Conservation (phyloP, 2,329 filamentous ascomycete genomes). For the Talaromyces sp. region DNA sequence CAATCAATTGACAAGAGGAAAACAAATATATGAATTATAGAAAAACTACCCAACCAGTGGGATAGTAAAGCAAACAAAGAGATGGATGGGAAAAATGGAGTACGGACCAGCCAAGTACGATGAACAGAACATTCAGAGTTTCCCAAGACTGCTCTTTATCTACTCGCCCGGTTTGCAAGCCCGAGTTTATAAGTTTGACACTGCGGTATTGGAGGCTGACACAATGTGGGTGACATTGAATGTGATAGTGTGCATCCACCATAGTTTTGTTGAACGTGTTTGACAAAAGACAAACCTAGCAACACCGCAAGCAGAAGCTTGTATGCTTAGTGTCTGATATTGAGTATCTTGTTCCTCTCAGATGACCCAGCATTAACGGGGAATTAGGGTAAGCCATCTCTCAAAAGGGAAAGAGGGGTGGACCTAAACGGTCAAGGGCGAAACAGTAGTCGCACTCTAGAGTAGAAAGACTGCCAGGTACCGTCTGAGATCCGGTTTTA, state of each 20-base stretch:
- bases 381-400: conserved; percentile 4
- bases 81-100: conserved; percentile 1
- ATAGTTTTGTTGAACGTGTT: background rate
- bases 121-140: background rate
- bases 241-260: background rate
- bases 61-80: conserved; percentile 32
- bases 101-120: conserved; percentile 5
- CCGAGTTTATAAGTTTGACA: background rate
- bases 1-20: background rate
- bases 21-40: conserved; percentile 23
- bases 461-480: conserved; percentile 7
- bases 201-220: background rate
- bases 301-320: background rate
- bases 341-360: background rate
- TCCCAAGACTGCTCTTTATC: conserved; percentile 5
- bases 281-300: background rate
- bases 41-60: conserved; percentile 53
- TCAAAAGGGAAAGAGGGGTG: conserved; percentile 6
- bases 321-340: background rate
- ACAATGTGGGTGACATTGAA: background rate
- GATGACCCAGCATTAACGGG: background rate
- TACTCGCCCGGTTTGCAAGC: background rate
- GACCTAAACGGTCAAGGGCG: conserved; percentile 4
- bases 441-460: conserved; percentile 4
- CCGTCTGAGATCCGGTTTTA: conserved; percentile 10